Evolutionary conservation across 1,284 basidiomycete species (phyloP).

Genomic region (Melampsora abietis-canadensis): DNA sequence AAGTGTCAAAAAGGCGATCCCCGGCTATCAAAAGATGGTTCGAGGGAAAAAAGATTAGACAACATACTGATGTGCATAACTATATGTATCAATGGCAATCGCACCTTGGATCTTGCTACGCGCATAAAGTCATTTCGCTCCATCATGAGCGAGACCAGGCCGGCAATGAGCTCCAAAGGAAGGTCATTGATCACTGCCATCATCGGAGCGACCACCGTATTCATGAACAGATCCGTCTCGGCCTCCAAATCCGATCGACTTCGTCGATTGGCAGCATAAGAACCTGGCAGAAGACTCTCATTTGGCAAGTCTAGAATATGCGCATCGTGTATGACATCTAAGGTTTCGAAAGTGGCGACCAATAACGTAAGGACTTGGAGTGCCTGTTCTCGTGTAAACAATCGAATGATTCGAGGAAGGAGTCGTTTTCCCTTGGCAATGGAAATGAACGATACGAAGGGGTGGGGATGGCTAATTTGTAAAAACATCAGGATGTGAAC

Average conservation of each 20-base stretch:
- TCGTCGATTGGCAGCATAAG: constrained; percentile 43
- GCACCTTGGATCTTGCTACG: constrained; percentile 70
- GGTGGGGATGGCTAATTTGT: constrained; percentile 74
- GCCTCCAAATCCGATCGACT: constrained; percentile 66
- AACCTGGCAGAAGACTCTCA: constrained; percentile 37
- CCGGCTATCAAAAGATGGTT: constrained; percentile 63
- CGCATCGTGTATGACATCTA: constrained; percentile 80
- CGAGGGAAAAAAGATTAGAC: constrained; percentile 25
- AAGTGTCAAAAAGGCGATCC: constrained; percentile 84
- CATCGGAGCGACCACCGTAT: constrained; percentile 79
- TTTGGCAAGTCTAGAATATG: constrained; percentile 56
- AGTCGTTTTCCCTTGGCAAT: constrained; percentile 91
- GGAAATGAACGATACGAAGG: constrained; percentile 86
- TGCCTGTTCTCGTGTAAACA: constrained; percentile 73
- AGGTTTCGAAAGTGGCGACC: constrained; percentile 85
- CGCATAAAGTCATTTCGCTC: constrained; percentile 73
- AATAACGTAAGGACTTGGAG: constrained; percentile 85
- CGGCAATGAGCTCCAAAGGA: constrained; percentile 76
- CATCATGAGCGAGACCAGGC: constrained; percentile 77
- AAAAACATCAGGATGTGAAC: constrained; percentile 36
- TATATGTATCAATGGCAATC: constrained; percentile 47
- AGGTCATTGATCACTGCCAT: constrained; percentile 74
- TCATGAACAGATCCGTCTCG: constrained; percentile 84
- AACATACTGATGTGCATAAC: constrained; percentile 15
- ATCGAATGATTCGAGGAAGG: constrained; percentile 81